Conservation (phyloP, 2,329 filamentous ascomycete species). For the Rhynchosporium graminicola region DNA sequence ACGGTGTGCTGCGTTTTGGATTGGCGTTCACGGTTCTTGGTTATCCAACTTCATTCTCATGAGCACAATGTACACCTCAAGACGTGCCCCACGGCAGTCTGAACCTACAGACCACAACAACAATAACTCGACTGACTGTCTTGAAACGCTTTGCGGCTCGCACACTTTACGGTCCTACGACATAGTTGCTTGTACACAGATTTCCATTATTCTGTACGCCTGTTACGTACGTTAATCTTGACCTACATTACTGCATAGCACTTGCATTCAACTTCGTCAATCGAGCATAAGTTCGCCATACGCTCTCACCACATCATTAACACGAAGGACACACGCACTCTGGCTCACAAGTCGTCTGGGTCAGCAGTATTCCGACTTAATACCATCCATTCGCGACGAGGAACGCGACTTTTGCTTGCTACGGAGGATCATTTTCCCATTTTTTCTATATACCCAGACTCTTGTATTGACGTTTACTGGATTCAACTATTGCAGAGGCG, state of each 20-base stretch:
- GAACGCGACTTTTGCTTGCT: not conserved
- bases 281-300: not conserved
- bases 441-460: slow-evolving; percentile 40
- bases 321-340: slow-evolving; percentile 22
- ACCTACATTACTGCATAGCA: slow-evolving; percentile 33
- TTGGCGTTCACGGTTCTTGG: slow-evolving; percentile 32
- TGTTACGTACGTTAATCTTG: slow-evolving; percentile 34
- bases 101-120: not conserved
- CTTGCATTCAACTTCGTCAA: slow-evolving; percentile 11
- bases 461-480: slow-evolving; percentile 32
- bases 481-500: slow-evolving; percentile 19
- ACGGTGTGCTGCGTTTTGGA: slow-evolving; percentile 32
- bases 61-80: slow-evolving; percentile 12
- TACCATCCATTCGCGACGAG: slow-evolving; percentile 25
- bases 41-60: slow-evolving; percentile 13
- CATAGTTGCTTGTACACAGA: slow-evolving; percentile 2
- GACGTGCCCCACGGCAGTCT: not conserved
- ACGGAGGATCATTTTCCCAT: slow-evolving; percentile 21
- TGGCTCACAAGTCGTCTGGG: slow-evolving; percentile 32
- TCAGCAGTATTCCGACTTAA: slow-evolving; percentile 23
- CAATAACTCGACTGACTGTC: not conserved
- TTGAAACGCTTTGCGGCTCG: not conserved
- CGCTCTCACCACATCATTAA: slow-evolving; percentile 6
- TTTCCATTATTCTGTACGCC: slow-evolving; percentile 28
- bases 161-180: slow-evolving; percentile 1